Conservation (phyloP, 1,139 yeast species). For the Scheffersomyces insectosa region DNA sequence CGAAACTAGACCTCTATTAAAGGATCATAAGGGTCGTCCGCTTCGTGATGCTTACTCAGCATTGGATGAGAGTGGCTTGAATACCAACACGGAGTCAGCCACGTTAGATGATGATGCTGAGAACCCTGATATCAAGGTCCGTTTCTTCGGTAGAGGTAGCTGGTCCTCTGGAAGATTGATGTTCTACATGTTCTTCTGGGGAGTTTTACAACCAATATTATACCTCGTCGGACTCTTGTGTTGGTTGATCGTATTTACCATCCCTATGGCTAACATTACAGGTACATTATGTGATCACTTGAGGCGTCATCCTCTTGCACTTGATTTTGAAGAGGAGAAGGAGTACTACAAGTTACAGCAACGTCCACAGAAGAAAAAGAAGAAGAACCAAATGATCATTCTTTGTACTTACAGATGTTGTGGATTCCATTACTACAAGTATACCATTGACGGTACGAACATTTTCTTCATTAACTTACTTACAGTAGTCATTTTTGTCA, state of each 20-base stretch:
- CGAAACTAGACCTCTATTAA: slow-evolving; percentile 41
- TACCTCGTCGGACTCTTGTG: slow-evolving; percentile 57
- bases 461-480: slow-evolving; percentile 86
- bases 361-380: slow-evolving; percentile 20
- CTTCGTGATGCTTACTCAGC: slow-evolving; percentile 42
- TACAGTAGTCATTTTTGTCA: slow-evolving; percentile 78
- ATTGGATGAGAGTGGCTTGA: slow-evolving; percentile 18
- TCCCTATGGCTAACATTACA: slow-evolving; percentile 87
- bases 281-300: slow-evolving; percentile 65
- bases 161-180: slow-evolving; percentile 86
- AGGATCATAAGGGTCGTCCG: slow-evolving; percentile 47
- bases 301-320: slow-evolving; percentile 87
- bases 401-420: slow-evolving; percentile 89
- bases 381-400: slow-evolving; percentile 44
- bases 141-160: slow-evolving; percentile 89
- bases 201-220: slow-evolving; percentile 68
- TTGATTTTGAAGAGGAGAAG: slow-evolving; percentile 65
- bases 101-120: slow-evolving; percentile 35
- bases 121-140: slow-evolving; percentile 41
- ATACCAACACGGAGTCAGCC: slow-evolving; percentile 13
- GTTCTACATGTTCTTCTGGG: slow-evolving; percentile 74
- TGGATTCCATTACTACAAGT: slow-evolving; percentile 91
- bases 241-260: slow-evolving; percentile 86
- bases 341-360: slow-evolving; percentile 40
- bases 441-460: slow-evolving; percentile 94